These are phyloP conservation scores for Sutorius eximius DNA, from an alignment of 1,284 basidiomycete genomes.

Conservation along the genomic window DNA sequence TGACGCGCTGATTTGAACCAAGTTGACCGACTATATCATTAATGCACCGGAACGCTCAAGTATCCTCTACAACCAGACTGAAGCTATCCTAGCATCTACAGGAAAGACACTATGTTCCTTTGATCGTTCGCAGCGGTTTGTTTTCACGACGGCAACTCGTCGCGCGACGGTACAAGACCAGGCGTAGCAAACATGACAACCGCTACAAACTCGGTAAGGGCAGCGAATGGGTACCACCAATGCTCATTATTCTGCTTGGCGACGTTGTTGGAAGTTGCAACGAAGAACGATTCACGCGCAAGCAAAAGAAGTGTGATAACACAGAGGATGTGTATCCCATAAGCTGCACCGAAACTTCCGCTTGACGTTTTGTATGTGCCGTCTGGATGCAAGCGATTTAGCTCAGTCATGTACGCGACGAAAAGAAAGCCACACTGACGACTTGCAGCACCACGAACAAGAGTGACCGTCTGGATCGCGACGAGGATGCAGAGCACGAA, in stretches of 20 bases:
- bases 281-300: constrained; percentile 42
- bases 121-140: not conserved
- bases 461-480: constrained; percentile 38
- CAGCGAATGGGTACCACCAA: constrained; percentile 49
- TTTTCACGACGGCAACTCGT: constrained; percentile 26
- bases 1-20: not conserved
- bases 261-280: constrained; percentile 35
- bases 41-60: not conserved
- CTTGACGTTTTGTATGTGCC: constrained; percentile 22
- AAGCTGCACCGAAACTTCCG: constrained; percentile 30
- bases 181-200: constrained; percentile 42
- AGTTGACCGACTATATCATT: not conserved
- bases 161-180: constrained; percentile 42
- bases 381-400: constrained; percentile 11
- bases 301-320: constrained; percentile 42
- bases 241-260: constrained; percentile 40
- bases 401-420: not conserved
- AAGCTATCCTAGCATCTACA: not conserved
- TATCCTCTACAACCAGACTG: constrained; percentile 1
- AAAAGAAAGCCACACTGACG: constrained; percentile 18
- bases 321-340: constrained; percentile 39
- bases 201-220: constrained; percentile 44
- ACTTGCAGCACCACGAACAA: constrained; percentile 28
- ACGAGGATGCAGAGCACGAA: constrained; percentile 43
- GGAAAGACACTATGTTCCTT: not conserved